Evolutionary conservation across 2,329 filamentous ascomycete genomes (phyloP).

Genomic region (Alternaria angustiovoidea): DNA sequence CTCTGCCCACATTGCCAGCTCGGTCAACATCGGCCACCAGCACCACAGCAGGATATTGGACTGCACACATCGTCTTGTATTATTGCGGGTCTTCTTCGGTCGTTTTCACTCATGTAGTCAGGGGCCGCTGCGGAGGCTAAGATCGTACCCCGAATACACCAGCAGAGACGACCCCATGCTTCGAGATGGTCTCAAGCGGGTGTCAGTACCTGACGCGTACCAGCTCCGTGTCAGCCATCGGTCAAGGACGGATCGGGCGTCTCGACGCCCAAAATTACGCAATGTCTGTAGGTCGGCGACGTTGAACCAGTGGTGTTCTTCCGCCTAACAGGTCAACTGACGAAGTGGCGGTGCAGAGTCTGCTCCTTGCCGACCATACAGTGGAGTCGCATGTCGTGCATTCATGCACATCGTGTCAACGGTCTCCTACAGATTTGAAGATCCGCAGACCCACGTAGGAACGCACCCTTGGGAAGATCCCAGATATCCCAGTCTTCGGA

Average conservation of each 20-base stretch:
- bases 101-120: background rate
- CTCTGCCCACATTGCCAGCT: background rate
- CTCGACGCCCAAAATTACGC: background rate
- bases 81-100: slow-evolving; percentile 13
- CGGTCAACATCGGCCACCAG: slow-evolving; percentile 11
- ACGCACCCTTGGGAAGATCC: slow-evolving; percentile 1
- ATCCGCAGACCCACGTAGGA: slow-evolving; percentile 9
- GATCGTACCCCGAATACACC: background rate
- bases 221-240: slow-evolving; percentile 1
- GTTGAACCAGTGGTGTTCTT: background rate
- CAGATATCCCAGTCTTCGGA: background rate
- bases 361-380: background rate
- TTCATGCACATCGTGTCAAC: background rate
- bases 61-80: background rate
- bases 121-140: slow-evolving; percentile 7
- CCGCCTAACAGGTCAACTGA: background rate
- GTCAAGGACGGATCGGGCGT: background rate
- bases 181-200: background rate
- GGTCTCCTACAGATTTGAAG: slow-evolving; percentile 1
- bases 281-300: background rate
- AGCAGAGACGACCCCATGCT: background rate
- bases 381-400: slow-evolving; percentile 2
- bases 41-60: background rate
- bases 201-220: background rate
- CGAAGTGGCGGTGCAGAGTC: slow-evolving; percentile 4